Evolutionary conservation across 139 green algal species (phyloP).

Genomic region (Chlamydomonas asymmetrica): DNA sequence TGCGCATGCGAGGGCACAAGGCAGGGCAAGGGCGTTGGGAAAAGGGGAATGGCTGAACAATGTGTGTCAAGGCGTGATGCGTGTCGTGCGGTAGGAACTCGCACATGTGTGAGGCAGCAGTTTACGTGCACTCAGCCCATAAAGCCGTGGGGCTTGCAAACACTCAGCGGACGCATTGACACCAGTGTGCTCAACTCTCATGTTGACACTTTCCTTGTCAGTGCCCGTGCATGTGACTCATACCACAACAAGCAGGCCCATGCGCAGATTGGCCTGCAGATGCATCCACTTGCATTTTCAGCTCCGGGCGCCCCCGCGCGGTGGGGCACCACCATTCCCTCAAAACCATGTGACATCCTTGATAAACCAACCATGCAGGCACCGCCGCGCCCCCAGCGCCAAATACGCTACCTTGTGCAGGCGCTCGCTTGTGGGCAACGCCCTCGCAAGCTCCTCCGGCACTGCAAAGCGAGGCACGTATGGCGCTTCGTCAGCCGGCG

Average conservation of each 20-base stretch:
- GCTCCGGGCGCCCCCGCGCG: no score
- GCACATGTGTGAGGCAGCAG: no score
- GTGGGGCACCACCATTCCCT: no score
- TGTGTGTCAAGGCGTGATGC: not conserved
- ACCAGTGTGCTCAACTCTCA: no score
- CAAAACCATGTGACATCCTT: not conserved
- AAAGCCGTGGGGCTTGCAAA: not conserved
- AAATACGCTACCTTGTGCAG: slow-evolving; percentile 40
- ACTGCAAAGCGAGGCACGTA: slow-evolving; percentile 26
- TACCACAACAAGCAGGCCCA: not conserved
- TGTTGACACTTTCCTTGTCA: no score
- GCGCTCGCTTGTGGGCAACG: slow-evolving; percentile 17
- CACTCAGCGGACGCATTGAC: no score
- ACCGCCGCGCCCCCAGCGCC: no score
- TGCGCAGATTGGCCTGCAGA: no score
- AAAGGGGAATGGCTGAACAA: not conserved
- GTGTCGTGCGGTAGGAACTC: not conserved
- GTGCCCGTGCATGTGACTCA: no score
- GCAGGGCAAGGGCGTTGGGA: no score
- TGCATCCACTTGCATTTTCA: no score
- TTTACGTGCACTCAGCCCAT: not conserved
- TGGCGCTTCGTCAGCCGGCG: not conserved
- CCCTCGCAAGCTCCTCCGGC: slow-evolving; percentile 6
- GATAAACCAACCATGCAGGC: not conserved
- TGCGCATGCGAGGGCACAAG: slow-evolving; percentile 14